These are phyloP conservation scores for Podaxis sp. DNA, from an alignment of 768 basidiomycete species.

Conservation along the genomic window DNA sequence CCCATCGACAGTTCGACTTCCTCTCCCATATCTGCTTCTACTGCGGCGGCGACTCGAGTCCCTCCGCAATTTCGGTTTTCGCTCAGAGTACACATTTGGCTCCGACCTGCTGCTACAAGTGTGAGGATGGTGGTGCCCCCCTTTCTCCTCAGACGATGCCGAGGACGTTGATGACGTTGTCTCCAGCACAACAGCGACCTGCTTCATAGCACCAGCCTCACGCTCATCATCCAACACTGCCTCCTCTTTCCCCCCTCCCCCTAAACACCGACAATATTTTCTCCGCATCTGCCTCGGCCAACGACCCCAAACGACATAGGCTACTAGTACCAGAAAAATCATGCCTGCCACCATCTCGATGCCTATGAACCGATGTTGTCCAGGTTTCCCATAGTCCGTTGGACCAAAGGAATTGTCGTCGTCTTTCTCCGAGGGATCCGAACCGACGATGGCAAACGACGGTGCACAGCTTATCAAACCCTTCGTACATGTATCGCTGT, in stretches of 20 bases:
- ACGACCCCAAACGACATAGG: constrained; percentile 33
- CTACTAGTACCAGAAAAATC: constrained; percentile 26
- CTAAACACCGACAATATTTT: constrained; percentile 14
- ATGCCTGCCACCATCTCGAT: constrained; percentile 35
- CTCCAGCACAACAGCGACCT: constrained; percentile 4
- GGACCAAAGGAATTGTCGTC: constrained; percentile 14
- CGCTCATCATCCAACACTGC: not conserved
- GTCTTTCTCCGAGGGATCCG: constrained; percentile 21
- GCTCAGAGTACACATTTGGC: not conserved
- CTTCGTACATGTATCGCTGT: constrained; percentile 20
- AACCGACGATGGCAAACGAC: constrained; percentile 20
- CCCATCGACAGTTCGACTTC: not conserved
- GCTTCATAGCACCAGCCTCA: not conserved
- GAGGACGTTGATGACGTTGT: constrained; percentile 5
- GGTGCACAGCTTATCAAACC: constrained; percentile 17
- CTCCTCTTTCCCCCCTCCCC: constrained; percentile 2
- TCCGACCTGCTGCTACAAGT: not conserved
- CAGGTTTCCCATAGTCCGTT: constrained; percentile 20
- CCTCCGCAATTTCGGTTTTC: not conserved
- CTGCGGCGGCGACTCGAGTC: constrained; percentile 5
- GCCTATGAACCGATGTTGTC: constrained; percentile 41
- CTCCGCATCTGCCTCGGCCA: constrained; percentile 27
- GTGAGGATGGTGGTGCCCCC: not conserved
- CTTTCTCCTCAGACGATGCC: constrained; percentile 2
- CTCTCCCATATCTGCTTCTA: not conserved